Conservation (phyloP, 2,329 filamentous ascomycete species). For the Talaromyces funiculosus region DNA sequence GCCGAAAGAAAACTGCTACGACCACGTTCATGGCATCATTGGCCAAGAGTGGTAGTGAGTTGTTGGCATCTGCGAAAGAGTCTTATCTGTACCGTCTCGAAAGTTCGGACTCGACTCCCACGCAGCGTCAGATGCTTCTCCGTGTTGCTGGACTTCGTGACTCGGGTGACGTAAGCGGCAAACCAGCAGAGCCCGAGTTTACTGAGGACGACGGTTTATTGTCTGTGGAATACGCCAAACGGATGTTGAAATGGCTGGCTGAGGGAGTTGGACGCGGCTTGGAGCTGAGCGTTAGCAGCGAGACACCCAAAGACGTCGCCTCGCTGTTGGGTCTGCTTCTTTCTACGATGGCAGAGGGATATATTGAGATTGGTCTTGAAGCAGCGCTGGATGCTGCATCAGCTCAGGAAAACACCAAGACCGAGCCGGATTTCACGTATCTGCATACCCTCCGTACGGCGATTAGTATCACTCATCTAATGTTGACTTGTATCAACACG, state of each 20-base stretch:
- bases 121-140: slow-evolving; percentile 85
- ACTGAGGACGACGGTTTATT: slow-evolving; percentile 82
- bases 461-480: slow-evolving; percentile 84
- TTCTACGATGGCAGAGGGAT: slow-evolving; percentile 80
- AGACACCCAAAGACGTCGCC: slow-evolving; percentile 91
- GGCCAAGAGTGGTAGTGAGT: slow-evolving; percentile 81
- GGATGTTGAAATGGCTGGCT: slow-evolving; percentile 96
- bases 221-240: slow-evolving; percentile 81
- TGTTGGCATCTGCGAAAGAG: slow-evolving; percentile 82
- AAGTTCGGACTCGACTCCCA: slow-evolving; percentile 78
- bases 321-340: slow-evolving; percentile 78
- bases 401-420: slow-evolving; percentile 70
- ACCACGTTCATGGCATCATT: slow-evolving; percentile 83
- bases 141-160: slow-evolving; percentile 77
- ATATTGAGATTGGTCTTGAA: slow-evolving; percentile 61
- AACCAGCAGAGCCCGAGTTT: slow-evolving; percentile 83
- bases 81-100: slow-evolving; percentile 85
- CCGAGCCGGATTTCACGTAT: slow-evolving; percentile 82
- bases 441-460: slow-evolving; percentile 72
- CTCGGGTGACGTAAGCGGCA: slow-evolving; percentile 52
- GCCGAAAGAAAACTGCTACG: slow-evolving; percentile 77
- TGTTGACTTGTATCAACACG: slow-evolving; percentile 85
- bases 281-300: slow-evolving; percentile 78
- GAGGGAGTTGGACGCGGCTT: slow-evolving; percentile 88
- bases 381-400: slow-evolving; percentile 69